These are phyloP conservation scores for Plasmodium malariae DNA, from an alignment of 169 alveolate species.

Conservation along the genomic window DNA sequence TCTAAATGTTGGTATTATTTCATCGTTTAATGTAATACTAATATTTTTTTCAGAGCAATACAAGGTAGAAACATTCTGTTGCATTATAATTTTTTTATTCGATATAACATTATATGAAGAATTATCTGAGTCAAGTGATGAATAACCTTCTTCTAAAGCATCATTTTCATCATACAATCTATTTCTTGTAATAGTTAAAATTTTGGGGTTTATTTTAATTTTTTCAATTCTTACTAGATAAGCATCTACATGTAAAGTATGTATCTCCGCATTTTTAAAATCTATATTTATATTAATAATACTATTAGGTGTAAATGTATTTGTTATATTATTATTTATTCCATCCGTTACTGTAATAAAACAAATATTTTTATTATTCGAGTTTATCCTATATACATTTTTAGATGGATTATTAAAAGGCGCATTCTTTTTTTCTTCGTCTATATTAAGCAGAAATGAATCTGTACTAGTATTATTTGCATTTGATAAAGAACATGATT, in stretches of 20 bases:
- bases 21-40: conserved; percentile 13
- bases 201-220: not conserved
- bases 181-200: conserved; percentile 1
- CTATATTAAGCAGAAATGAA: not conserved
- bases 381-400: conserved; percentile 16
- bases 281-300: conserved; percentile 20
- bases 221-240: conserved; percentile 21
- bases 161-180: conserved; percentile 22
- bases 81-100: not conserved
- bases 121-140: not conserved
- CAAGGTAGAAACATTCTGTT: conserved; percentile 11
- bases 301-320: conserved; percentile 4
- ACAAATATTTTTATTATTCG: conserved; percentile 24
- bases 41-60: conserved; percentile 30
- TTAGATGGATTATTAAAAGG: not conserved
- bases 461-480: not conserved
- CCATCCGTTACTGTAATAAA: conserved; percentile 12
- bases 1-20: conserved; percentile 9
- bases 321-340: conserved; percentile 10
- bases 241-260: conserved; percentile 14
- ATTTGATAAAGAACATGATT: not conserved
- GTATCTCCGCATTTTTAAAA: conserved; percentile 2
- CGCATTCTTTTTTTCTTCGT: not conserved
- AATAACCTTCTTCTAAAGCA: not conserved
- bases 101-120: not conserved